These are phyloP conservation scores for Bipolaris cookei DNA, from an alignment of 2,329 filamentous ascomycete genomes.

Conservation along the genomic window DNA sequence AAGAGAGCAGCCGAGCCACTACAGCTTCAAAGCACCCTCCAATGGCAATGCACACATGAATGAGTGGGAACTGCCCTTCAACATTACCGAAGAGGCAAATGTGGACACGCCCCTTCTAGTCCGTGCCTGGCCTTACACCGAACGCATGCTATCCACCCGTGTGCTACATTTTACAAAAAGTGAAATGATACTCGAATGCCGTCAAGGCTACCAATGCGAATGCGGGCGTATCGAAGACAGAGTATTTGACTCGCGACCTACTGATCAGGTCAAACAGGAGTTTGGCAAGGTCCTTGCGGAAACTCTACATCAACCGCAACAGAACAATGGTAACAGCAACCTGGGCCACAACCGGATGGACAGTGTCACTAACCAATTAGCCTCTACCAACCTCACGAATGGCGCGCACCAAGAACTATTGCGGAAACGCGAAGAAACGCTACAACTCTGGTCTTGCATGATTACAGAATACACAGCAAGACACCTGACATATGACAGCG, in stretches of 20 bases:
- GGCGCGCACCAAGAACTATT: slow-evolving; percentile 21
- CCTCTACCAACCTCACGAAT: slow-evolving; percentile 34
- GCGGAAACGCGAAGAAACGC: slow-evolving; percentile 34
- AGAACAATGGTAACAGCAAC: slow-evolving; percentile 17
- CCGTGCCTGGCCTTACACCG: slow-evolving; percentile 44
- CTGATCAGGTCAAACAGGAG: slow-evolving; percentile 45
- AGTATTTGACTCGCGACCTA: slow-evolving; percentile 40
- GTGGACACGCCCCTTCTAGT: slow-evolving; percentile 41
- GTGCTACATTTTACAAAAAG: slow-evolving; percentile 45
- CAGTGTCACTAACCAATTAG: slow-evolving; percentile 40
- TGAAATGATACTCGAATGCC: slow-evolving; percentile 48
- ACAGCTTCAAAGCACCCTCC: slow-evolving; percentile 47
- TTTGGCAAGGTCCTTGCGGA: slow-evolving; percentile 36
- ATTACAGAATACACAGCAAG: slow-evolving; percentile 47
- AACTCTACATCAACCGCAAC: slow-evolving; percentile 15
- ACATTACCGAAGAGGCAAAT: slow-evolving; percentile 38
- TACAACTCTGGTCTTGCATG: slow-evolving; percentile 47
- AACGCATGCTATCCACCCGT: slow-evolving; percentile 41
- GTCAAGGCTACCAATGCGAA: slow-evolving; percentile 46
- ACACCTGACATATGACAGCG: slow-evolving; percentile 42
- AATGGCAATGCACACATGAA: slow-evolving; percentile 45
- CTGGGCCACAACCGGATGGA: slow-evolving; percentile 28
- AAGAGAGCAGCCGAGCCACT: slow-evolving; percentile 45
- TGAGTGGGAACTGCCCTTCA: slow-evolving; percentile 44
- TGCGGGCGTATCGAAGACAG: slow-evolving; percentile 43